These are phyloP conservation scores for Andrographis paniculata DNA, from an alignment of 305 asterid species.

Conservation along the genomic window DNA sequence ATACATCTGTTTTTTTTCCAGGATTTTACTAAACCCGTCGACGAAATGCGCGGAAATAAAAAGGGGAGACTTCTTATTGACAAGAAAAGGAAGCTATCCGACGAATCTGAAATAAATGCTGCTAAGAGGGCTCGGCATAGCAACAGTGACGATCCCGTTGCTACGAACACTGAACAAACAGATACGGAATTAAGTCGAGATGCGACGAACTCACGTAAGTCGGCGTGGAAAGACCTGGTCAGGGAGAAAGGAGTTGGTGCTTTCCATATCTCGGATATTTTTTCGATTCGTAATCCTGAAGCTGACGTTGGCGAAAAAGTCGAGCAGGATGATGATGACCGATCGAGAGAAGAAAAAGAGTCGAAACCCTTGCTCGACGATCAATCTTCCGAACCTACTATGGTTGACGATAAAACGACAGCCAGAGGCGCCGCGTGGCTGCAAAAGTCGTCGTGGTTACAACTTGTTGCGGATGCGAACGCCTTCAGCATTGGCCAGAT, in stretches of 20 bases:
- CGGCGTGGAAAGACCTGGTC: slow-evolving; percentile 40
- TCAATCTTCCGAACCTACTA: slow-evolving; percentile 24
- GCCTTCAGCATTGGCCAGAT: slow-evolving; percentile 61
- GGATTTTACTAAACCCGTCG: slow-evolving; percentile 25
- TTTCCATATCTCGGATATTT: slow-evolving; percentile 43
- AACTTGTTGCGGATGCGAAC: slow-evolving; percentile 42
- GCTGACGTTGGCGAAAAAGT: slow-evolving; percentile 22
- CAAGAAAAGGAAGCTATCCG: slow-evolving; percentile 44
- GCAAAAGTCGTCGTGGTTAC: slow-evolving; percentile 62
- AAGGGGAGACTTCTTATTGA: slow-evolving; percentile 23
- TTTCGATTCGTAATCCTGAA: slow-evolving; percentile 23
- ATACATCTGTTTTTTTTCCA: slow-evolving; percentile 16
- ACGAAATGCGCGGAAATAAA: slow-evolving; percentile 20
- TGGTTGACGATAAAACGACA: slow-evolving; percentile 20
- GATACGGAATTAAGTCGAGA: slow-evolving; percentile 20
- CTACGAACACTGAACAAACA: slow-evolving; percentile 15
- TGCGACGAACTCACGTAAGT: slow-evolving; percentile 25
- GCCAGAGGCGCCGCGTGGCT: slow-evolving; percentile 47
- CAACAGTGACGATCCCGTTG: slow-evolving; percentile 13
- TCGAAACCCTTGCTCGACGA: slow-evolving; percentile 17
- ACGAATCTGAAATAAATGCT: slow-evolving; percentile 18
- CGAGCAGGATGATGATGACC: slow-evolving; percentile 17
- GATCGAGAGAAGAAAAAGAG: slow-evolving; percentile 18
- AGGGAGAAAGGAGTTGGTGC: slow-evolving; percentile 25
- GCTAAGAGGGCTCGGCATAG: slow-evolving; percentile 14